Base-by-base conservation (phyloP, 306 rosid genomes). In the Dryas alaskensis region DNA sequence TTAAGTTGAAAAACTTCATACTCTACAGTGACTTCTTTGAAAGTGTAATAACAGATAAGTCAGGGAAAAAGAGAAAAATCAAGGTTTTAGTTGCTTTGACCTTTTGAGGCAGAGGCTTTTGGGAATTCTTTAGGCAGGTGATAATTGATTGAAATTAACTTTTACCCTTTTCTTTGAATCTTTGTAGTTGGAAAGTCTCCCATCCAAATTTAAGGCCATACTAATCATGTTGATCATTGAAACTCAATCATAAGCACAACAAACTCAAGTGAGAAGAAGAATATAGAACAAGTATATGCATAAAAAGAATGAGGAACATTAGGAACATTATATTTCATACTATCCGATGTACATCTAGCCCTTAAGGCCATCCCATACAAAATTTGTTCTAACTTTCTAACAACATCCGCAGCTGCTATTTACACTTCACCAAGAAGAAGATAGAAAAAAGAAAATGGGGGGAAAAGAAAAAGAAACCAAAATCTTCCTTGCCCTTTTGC, bases 311-410 rank as follows among this genome's bases (percentile, higher is more conserved):
- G 22, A 22, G 45, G 19, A 37, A 53, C 59, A 78, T 25, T 60
- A 74, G 70, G 51, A 67, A 17, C 69, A 53, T 76, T 59, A 65
- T 81, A 81, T 69, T 81, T 83, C 69, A 80, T 70, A 77, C 76
- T 83, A 81, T 88, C 73, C 12, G 69, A 85, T 86, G 52, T 88
- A 88, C 91, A 88, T 81, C 74, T 70, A 82, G 76, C 47, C 31
- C 39, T 8, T 43, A 27, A 72, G 67, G 48, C 58, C 47, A 58
- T 4, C 63, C 79, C 71, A 44, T 79, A 52, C 83, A 79, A 79
- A 79, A 79, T 74, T 52, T 54, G 65, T 68, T 58, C 10, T 60
- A 73, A n/a, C 66, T 73, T 76, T 53, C 75, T 54, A 58, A 67
- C 16, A 45, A 73, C 65, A 42, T 49, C 69, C 44, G 55, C 74